A percentile compares a stretch with the other conserved stretches of the same genome.
phyloP scores from a whole-genome alignment of 257 asterid genomes.

The Plantago ovata region DNA sequence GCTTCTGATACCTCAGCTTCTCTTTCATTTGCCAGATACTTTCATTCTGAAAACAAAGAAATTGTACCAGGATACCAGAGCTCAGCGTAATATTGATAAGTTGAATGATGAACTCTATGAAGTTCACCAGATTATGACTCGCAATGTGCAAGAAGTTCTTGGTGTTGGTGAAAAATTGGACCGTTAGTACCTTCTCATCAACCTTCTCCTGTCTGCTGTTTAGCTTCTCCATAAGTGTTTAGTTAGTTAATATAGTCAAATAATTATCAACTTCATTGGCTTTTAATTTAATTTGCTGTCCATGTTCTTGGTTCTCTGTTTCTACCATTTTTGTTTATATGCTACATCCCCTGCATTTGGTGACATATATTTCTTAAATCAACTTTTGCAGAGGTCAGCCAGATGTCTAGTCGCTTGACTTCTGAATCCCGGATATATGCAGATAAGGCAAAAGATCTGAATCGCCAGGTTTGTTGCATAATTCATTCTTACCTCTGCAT shows the following conservation, averaged over 20 bases:
- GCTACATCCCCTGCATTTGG: slow-evolving; percentile 2
- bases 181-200: slow-evolving; percentile 53
- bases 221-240: slow-evolving; percentile 9
- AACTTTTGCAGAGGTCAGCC: slow-evolving; percentile 66
- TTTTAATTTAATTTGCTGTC: background rate
- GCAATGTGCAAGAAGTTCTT: slow-evolving; percentile 97
- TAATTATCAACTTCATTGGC: slow-evolving; percentile 1
- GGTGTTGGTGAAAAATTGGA: slow-evolving; percentile 99
- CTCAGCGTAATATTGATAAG: slow-evolving; percentile 82
- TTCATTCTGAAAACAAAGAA: slow-evolving; percentile 90
- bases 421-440: slow-evolving; percentile 89
- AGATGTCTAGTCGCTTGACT: slow-evolving; percentile 90
- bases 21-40: slow-evolving; percentile 49
- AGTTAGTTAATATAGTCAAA: background rate
- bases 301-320: background rate
- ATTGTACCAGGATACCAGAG: slow-evolving; percentile 91
- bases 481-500: background rate
- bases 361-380: slow-evolving; percentile 13
- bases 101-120: slow-evolving; percentile 95
- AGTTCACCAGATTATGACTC: slow-evolving; percentile 99
- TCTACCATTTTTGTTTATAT: background rate
- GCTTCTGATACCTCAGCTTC: slow-evolving; percentile 5
- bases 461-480: slow-evolving; percentile 67
- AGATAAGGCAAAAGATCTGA: slow-evolving; percentile 83
- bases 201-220: background rate